Evolutionary conservation across 2,329 filamentous ascomycete species (phyloP), one percentile per base, ranked within the genome.

Genomic region (Pleoardoris graminearum): DNA sequence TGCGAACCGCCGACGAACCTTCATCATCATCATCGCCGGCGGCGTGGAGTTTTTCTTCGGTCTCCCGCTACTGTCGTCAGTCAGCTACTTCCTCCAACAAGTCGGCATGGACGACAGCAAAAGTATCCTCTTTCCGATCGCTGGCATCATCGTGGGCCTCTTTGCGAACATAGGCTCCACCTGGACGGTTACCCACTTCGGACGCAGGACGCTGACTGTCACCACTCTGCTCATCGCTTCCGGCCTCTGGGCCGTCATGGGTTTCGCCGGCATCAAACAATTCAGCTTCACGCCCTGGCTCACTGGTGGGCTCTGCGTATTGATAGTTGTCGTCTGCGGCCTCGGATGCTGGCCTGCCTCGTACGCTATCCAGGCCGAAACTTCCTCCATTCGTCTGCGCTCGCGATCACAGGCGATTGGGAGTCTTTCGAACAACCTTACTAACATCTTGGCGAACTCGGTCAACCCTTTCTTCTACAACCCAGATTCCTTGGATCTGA

Each of bases 21-120:
- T 57, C 7, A 62, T 62, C 51, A 33, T 74, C 54, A 67, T 74
- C 23, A 77, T 78, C 51, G 74, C 76, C 1, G 75, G 74, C 43
- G 58, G 74, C 3, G 54, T 80, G 7, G 77, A 79, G 0, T 69
- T 74, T 45, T 61, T 80, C 23, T 80, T 80, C 35, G 79, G 79
- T 1, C 66, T 81, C 1, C 68, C 73, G 0, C 67, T 82, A 7
- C 66, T 81, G 0, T 71, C 74, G 1, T 75, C 75, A 41, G 69
- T 72, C 2, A 77, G 73, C 38, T 80, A 80, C 36, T 62, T 58
- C 49, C 53, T 62, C 17, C 57, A 58, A 43, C 30, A 51, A 33
- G 21, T 54, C 22, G 57, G 51, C 39, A 59, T 62, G 57, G 35
- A 48, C 6, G 7, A 17, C 11, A 53, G 47, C 37, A 48, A 48